Evolutionary conservation across 768 basidiomycete species (phyloP), one percentile per base, ranked within the genome.

Genomic region (Daedaleopsis sinensis): DNA sequence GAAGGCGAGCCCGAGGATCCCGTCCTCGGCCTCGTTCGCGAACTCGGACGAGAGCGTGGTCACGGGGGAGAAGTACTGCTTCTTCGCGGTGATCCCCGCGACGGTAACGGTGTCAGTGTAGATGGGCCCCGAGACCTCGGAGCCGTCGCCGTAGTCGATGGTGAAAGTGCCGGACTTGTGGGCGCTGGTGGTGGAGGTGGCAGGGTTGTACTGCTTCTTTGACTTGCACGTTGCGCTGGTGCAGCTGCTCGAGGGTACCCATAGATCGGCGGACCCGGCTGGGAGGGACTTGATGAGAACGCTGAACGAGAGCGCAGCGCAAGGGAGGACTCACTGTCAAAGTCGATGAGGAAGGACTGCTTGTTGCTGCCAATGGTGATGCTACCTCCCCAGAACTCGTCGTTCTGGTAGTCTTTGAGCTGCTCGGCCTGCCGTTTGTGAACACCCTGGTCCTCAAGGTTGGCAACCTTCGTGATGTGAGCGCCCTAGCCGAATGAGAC

Each of bases 91-190:
- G 19, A 69, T 55, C 18, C 68, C 68, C 2, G 61, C 68, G 32
- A 68, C 66, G 46, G 49, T 52, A 44, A 66, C 65, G 5, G 65
- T 70, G 57, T 80, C 79, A 35, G 66, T 72, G 68, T 73, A 79
- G 32, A 75, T 64, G 16, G 64, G 60, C 13, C 79, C 79, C 1
- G 69, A 70, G n/a, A 74, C 73, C 1, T 71, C 64, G 10, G 72
- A 74, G 3, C 77, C 77, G 59, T 80, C 79, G 32, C 76, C 79
- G 66, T 79, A 79, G 39, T 61, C 15, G 57, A 80, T 72, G 12
- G 62, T 58, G 68, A 79, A 77, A 8, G 61, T 64, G 35, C 73
- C 67, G 37, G 64, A 61, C 61, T 72, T 67, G 60, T 63, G 63
- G 1, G 47, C 38, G 12, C 71, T 59, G 1, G 76, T 74, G 1